Evolutionary conservation across 83 land plant genomes (phyloP).

Genomic region (Diphasiastrum complanatum): DNA sequence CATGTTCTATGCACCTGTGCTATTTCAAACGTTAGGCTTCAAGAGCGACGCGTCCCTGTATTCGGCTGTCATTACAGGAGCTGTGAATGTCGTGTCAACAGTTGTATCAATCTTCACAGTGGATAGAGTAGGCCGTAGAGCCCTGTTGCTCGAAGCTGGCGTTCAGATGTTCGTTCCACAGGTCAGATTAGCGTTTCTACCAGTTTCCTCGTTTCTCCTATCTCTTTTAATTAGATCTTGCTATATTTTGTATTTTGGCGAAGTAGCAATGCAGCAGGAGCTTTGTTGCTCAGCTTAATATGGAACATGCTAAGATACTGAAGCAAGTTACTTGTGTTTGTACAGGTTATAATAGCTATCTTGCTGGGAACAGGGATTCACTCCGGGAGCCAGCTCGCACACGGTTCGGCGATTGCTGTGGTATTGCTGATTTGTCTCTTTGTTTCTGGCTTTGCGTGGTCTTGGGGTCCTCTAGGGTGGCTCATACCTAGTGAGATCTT

Average conservation of each 20-base stretch:
- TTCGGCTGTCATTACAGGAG: slow-evolving; percentile 31
- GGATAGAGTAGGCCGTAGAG: slow-evolving; percentile 24
- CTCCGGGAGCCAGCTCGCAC: background rate
- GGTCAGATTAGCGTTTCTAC: slow-evolving; percentile 22
- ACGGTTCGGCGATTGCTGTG: background rate
- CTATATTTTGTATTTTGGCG: background rate
- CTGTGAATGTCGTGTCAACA: slow-evolving; percentile 17
- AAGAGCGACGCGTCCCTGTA: slow-evolving; percentile 22
- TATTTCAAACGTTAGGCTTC: slow-evolving; percentile 32
- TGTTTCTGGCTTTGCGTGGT: slow-evolving; percentile 29
- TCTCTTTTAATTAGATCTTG: slow-evolving; percentile 4
- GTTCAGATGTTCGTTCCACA: slow-evolving; percentile 27
- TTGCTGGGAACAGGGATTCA: background rate
- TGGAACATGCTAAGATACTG: slow-evolving; percentile 1
- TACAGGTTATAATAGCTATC: background rate
- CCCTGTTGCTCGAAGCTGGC: slow-evolving; percentile 19
- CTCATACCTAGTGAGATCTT: too few species aligned
- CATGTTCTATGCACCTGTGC: slow-evolving; percentile 38
- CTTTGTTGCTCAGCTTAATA: background rate
- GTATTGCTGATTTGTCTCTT: slow-evolving; percentile 15
- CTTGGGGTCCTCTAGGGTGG: too few species aligned
- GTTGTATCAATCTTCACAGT: slow-evolving; percentile 19
- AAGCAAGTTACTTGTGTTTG: background rate
- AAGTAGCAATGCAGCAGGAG: background rate
- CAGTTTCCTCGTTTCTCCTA: background rate